phyloP scores from a whole-genome alignment of 805 yeast species.

The Yamadazyma paraphyllophila region DNA sequence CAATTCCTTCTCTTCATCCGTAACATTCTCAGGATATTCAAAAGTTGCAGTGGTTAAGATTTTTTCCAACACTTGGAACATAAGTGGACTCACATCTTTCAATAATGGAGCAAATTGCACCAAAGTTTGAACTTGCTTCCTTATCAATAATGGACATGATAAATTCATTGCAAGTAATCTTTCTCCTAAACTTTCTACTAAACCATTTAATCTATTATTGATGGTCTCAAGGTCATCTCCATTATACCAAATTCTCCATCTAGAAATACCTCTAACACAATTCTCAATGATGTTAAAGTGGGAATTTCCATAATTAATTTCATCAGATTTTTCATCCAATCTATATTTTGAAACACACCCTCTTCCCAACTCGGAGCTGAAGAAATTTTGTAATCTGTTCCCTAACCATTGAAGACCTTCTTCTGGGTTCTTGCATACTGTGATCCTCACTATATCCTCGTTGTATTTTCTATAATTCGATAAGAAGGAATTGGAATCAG shows the following conservation, averaged over 20 bases:
- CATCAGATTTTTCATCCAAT: constrained; percentile 58
- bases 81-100: constrained; percentile 68
- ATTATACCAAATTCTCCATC: constrained; percentile 93
- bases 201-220: constrained; percentile 49
- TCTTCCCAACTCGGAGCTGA: constrained; percentile 66
- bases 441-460: constrained; percentile 87
- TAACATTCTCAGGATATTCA: constrained; percentile 64
- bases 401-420: constrained; percentile 83
- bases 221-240: constrained; percentile 53
- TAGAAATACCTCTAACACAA: constrained; percentile 83
- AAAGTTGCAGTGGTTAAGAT: constrained; percentile 80
- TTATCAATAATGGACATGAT: constrained; percentile 74
- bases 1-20: constrained; percentile 75
- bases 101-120: constrained; percentile 92
- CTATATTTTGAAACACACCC: constrained; percentile 55
- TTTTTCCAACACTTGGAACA: constrained; percentile 83
- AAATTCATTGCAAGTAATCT: constrained; percentile 71
- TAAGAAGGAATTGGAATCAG: constrained; percentile 76
- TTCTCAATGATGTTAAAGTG: constrained; percentile 88
- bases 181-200: constrained; percentile 70
- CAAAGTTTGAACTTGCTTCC: constrained; percentile 85
- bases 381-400: constrained; percentile 66
- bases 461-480: constrained; percentile 77
- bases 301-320: constrained; percentile 72
- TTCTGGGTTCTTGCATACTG: constrained; percentile 81